These are phyloP conservation scores for Scenedesmus sp. DNA, from an alignment of 163 green algal species.

Conservation along the genomic window DNA sequence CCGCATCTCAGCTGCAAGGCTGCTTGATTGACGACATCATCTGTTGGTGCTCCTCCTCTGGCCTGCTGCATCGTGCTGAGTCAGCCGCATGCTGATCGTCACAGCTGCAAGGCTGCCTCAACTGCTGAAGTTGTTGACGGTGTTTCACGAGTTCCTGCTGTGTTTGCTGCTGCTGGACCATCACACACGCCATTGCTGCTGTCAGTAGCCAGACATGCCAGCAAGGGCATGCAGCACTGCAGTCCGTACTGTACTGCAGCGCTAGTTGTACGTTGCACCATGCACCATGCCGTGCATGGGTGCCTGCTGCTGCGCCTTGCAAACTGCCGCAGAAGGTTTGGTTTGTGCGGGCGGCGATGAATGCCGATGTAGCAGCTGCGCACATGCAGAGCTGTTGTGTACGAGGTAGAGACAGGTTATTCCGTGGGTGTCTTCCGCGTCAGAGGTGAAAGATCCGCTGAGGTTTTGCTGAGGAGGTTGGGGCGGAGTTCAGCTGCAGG, in stretches of 20 bases:
- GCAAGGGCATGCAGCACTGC: neutral
- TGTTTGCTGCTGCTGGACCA: neutral
- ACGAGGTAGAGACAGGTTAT: neutral
- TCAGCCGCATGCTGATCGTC: neutral
- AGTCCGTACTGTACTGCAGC: neutral
- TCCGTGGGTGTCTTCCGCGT: neutral
- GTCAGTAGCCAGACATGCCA: neutral
- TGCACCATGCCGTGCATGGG: neutral
- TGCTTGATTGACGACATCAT: no score
- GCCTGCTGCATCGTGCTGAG: neutral
- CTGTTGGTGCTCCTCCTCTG: no score
- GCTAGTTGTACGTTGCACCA: neutral
- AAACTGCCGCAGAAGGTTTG: neutral
- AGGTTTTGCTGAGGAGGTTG: neutral
- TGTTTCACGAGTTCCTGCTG: neutral
- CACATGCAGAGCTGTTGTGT: neutral
- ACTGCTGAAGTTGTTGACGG: neutral
- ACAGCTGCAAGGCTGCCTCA: neutral
- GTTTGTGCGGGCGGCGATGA: neutral
- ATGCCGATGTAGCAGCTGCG: neutral
- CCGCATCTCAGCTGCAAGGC: no score
- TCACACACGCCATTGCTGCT: no score
- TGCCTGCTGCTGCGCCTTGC: neutral
- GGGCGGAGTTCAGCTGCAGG: neutral
- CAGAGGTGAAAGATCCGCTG: slow-evolving; percentile 15